Conservation (phyloP, 2,329 filamentous ascomycete species). For the Xylaria sp. region DNA sequence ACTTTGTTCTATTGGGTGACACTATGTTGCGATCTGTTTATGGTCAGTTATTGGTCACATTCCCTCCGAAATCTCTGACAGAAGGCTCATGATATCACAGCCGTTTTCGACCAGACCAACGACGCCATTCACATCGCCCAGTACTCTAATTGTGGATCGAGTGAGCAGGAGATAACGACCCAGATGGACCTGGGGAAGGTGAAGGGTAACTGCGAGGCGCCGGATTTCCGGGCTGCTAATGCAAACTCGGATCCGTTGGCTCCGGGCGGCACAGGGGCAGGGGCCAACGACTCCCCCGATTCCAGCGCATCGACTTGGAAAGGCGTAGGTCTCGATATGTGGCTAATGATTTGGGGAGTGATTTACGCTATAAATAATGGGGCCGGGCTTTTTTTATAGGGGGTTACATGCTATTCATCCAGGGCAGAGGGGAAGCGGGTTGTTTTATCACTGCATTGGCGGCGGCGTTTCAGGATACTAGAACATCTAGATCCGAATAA, state of each 20-base stretch:
- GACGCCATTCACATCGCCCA: conserved; percentile 56
- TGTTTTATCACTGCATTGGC: neutral
- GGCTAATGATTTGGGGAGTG: conserved; percentile 4
- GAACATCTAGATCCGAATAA: too few relatives aligned
- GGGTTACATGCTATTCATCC: neutral
- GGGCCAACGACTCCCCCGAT: conserved; percentile 1
- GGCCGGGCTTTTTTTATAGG: neutral
- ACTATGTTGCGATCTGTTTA: conserved; percentile 63
- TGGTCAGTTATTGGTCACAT: conserved; percentile 39
- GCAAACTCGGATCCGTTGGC: conserved; percentile 15
- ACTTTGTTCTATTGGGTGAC: conserved; percentile 62
- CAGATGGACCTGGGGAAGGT: conserved; percentile 37
- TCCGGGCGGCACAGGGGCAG: neutral
- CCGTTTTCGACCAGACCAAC: conserved; percentile 58
- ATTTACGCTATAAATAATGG: neutral
- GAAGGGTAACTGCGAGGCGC: conserved; percentile 36
- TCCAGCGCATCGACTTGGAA: neutral
- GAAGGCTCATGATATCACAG: conserved; percentile 35
- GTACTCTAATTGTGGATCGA: conserved; percentile 57
- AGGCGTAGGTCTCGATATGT: neutral
- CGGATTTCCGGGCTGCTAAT: conserved; percentile 22
- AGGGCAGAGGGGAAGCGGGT: neutral
- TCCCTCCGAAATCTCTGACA: neutral
- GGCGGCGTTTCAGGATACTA: conserved; percentile 10
- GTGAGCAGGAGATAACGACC: conserved; percentile 47